Evolutionary conservation across 768 basidiomycete genomes (phyloP).

Genomic region (Cystofilobasidium capitatum): DNA sequence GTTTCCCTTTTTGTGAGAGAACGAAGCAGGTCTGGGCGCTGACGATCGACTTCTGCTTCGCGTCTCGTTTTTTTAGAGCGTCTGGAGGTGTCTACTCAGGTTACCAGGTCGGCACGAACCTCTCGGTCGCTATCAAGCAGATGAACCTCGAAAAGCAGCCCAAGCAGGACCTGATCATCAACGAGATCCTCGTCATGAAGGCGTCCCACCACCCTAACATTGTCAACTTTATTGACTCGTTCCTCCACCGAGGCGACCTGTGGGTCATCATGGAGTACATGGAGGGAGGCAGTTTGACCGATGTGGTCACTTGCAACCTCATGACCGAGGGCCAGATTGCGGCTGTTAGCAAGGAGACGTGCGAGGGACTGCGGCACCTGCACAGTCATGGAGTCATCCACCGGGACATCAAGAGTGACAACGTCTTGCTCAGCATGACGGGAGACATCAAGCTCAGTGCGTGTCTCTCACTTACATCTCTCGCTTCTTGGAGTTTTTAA

Average conservation of each 20-base stretch:
- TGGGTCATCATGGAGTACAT: slow-evolving; percentile 99
- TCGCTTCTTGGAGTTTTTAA: slow-evolving; percentile 1
- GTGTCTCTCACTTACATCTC: slow-evolving; percentile 39
- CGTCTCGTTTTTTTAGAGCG: slow-evolving; percentile 51
- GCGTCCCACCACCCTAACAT: slow-evolving; percentile 95
- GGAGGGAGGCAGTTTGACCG: slow-evolving; percentile 83
- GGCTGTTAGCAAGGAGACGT: slow-evolving; percentile 84
- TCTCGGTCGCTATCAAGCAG: slow-evolving; percentile 96
- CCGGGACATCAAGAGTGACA: slow-evolving; percentile 98
- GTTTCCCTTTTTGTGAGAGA: neutral
- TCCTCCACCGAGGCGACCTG: slow-evolving; percentile 82
- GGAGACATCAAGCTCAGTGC: slow-evolving; percentile 97
- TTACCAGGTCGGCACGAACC: slow-evolving; percentile 89
- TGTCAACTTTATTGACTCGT: slow-evolving; percentile 98
- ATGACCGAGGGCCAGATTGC: slow-evolving; percentile 99
- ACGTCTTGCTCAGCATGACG: slow-evolving; percentile 78
- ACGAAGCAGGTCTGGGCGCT: neutral
- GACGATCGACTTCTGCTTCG: neutral
- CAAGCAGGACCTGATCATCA: slow-evolving; percentile 98
- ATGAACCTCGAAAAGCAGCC: slow-evolving; percentile 99
- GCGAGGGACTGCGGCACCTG: slow-evolving; percentile 85
- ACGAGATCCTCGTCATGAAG: slow-evolving; percentile 99
- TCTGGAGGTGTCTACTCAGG: slow-evolving; percentile 98
- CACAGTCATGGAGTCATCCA: slow-evolving; percentile 97
- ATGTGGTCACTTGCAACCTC: slow-evolving; percentile 87